Evolutionary conservation across 352 stramenopile genomes (phyloP), one percentile per base, ranked within the genome.

Genomic region (Thraustochytrium striatum): DNA sequence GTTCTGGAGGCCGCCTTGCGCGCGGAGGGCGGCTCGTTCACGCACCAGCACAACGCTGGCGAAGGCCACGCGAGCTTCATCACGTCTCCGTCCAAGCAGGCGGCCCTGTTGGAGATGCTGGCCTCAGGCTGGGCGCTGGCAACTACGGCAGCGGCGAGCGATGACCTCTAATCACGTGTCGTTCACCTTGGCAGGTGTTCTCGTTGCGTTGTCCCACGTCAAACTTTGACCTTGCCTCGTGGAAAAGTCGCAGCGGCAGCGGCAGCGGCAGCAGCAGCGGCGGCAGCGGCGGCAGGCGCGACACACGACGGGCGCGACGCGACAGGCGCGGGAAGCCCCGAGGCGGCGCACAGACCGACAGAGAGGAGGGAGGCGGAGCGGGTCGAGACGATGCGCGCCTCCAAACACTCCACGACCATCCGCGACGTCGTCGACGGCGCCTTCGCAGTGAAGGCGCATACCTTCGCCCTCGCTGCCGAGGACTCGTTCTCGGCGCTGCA

Each of bases 391-490:
- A n/a, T n/a, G n/a, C n/a, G n/a, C n/a, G n/a, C n/a, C n/a, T n/a
- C n/a, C n/a, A n/a, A n/a, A n/a, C n/a, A n/a, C n/a, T n/a, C n/a
- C n/a, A n/a, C n/a, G 47, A 55, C 16, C 47, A 16, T 55, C 5
- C 53, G 33, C 5, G 65, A 7, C n/a, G 0, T 43, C 13, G 35
- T 11, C 41, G 52, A 61, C 39, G 65, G 44, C 1, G n/a, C 44
- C 3, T 30, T 58, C 8, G 65, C 50, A 5, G 65, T 75, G 16
- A 30, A 75, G 65, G 65, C 65, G 2, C 65, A 75, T 28, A 75
- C 65, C 11, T 75, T 75, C 36, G 65, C 65, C 19, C 32, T 75
- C 5, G 65, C 65, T n/a, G 65, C 65, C 16, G 65, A 75, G 41
- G 50, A 21, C n/a, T 30, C 65, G 19, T 72, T 38, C 21, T 61